Evolutionary conservation across 2,329 filamentous ascomycete species (phyloP), one percentile per base, ranked within the genome.

Genomic region (Xylaria sp.): DNA sequence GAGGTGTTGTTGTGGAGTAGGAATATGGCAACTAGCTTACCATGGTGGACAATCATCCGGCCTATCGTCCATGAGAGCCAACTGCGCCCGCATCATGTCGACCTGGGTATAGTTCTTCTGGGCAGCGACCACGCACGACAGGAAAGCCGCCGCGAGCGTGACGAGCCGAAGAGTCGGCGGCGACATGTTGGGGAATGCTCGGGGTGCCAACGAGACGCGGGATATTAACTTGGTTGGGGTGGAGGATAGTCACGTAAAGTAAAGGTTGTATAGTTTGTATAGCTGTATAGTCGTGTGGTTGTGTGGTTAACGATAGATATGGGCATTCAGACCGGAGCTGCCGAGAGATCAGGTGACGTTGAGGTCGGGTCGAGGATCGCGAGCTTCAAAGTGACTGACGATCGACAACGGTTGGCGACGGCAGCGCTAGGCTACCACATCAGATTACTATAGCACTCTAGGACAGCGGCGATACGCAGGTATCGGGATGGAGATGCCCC

Each of bases 11-110:
- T 36, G 44, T 29, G 22, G 22, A 42, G 20, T 65, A 38, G 38
- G 39, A 72, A 15, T 13, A 51, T 10, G 31, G 54, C 38, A 66
- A 36, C 47, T 38, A 49, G 79, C 82, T 72, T 80, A 91, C 89
- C 89, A 96, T 75, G 92, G 92, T 60, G 92, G 92, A 77, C 93
- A 96, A 74, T 91, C 88, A 69, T 87, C 87, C 6, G 93, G 91
- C 56, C 92, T 87, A 74, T 91, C 89, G 71, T 88, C 90, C 80
- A 92, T 87, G 53, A 94, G 81, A 42, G 90, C 86, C 76, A 94
- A 84, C 77, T 92, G 88, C 47, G 88, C 87, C 73, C 84, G 87
- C 77, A 87, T 82, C 80, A 86, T 88, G 72, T 88, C 87, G 70
- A 85, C 77, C 57, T 86, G 85, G 60, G 88, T 88, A 73, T 87